Evolutionary conservation across 768 basidiomycete species (phyloP), one percentile per base, ranked within the genome.

Genomic region (Mycena pura): DNA sequence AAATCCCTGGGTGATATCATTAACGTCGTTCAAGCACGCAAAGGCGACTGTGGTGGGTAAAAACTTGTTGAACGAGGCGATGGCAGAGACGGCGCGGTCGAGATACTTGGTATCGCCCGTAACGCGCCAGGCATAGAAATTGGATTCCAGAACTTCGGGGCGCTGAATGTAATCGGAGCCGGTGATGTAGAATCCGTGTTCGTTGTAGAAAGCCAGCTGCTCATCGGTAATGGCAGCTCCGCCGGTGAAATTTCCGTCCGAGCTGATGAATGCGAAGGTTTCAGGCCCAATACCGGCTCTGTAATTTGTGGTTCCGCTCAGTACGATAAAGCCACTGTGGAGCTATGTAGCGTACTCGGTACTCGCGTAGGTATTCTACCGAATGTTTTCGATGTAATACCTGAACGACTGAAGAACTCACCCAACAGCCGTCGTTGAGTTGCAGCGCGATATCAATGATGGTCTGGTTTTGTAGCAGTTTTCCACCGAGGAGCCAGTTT

Each of bases 221-320:
- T 56, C 76, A 3, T 66, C 58, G 11, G 65, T 73, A 39, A 82
- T 80, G 1, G 72, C 3, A 31, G 53, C 44, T 17, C 73, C 77
- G 17, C 86, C 87, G 1, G 89, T 90, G 70, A 79, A 89, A 70
- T 77, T 80, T 4, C 90, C 89, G 63, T 91, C 87, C 15, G 76
- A 71, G n/a, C 89, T 85, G 24, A 83, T 81, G 72, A 77, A 90
- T 2, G 84, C 86, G 53, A 92, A 92, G 0, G 48, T 68, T 71
- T 92, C 91, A 1, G 90, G 90, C 25, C 91, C 91, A 29, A 93
- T 92, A 6, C 88, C 89, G 27, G 90, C 91, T 6, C 90, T 91
- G 40, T 21, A 57, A 27, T 47, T 48, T 50, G 36, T n/a, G n/a
- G n/a, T n/a, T n/a, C n/a, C n/a, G n/a, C 25, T 45, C 22, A 44